phyloP scores from a whole-genome alignment of 441 rosid genomes.

The Jatropha multifida region DNA sequence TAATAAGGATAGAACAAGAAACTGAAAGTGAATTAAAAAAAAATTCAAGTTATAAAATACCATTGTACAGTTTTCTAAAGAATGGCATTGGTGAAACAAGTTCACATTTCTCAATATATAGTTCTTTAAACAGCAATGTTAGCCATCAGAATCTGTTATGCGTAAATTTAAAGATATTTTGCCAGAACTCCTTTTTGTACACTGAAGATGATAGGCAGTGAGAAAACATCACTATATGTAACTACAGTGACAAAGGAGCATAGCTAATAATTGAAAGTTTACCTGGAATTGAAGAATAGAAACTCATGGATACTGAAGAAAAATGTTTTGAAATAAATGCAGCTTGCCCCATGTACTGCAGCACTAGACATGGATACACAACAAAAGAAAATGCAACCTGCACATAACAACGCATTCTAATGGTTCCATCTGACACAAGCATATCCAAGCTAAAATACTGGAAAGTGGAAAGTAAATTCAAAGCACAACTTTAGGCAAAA shows the following conservation, averaged over 20 bases:
- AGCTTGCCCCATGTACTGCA: conserved; percentile 98
- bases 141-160: conserved; percentile 4
- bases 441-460: background rate
- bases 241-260: background rate
- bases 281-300: conserved; percentile 91
- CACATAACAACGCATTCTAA: conserved; percentile 32
- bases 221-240: background rate
- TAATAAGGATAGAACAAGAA: background rate
- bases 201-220: background rate
- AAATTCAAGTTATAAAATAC: background rate
- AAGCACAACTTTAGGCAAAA: background rate
- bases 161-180: background rate
- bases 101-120: background rate
- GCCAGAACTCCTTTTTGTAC: conserved; percentile 2
- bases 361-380: conserved; percentile 87
- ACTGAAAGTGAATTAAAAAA: conserved; percentile 2
- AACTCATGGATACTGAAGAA: conserved; percentile 55
- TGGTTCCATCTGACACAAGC: conserved; percentile 11
- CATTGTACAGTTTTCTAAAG: background rate
- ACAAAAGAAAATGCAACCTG: conserved; percentile 78
- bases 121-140: background rate
- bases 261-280: conserved; percentile 17
- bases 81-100: background rate
- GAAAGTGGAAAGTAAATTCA: background rate
- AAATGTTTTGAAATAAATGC: conserved; percentile 84